Base-by-base conservation (phyloP, 1,284 basidiomycete genomes). In the Neotropicomus parvogracilis region DNA sequence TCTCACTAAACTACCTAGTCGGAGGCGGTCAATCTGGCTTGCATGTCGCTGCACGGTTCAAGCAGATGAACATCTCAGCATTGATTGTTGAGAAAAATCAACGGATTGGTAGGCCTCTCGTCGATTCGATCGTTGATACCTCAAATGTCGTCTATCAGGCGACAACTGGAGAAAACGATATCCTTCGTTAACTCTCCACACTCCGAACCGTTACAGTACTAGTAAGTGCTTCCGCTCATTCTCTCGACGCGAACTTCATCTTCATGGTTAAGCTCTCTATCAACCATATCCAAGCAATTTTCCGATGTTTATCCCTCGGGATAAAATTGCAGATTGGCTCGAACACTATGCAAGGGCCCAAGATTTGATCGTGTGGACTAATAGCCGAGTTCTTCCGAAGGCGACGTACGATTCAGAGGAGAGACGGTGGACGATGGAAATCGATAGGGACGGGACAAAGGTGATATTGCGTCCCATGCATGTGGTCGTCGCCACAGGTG, bases 141-240 rank as follows among this genome's bases (percentile, higher is more conserved):
- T 50, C 28, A 33, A 33, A 27, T 31, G 13, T 16, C 10, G 21
- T 9, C 16, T 7, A 19, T 14, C 33, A 49, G 48, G 48, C 20
- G 48, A 49, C n/a, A 49, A 35, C 14, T 49, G 48, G 48, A 49
- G 48, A 31, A 50, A 50, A 31, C 48, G 48, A 13, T 49, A 49
- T 20, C 48, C 48, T 31, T 49, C 48, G 27, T 42, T 49, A 24
- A 50, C 47, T 19, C 20, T 50, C 9, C 48, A 50, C 21, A 41
- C 32, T 8, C 47, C 37, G n/a, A 49, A 50, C 14, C n/a, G 8
- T 7, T 36, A 16, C 10, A 33, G 47, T 31, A 16, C 47, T 8
- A 49, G 48, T 49, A 33, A 7, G 47, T 49, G n/a, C 33, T 34
- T 6, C 14, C 17, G 12, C 19, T 26, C 21, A 16, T 41, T 9